Base-by-base conservation (phyloP, 257 asterid species). In the Paraleonurus japonicus region DNA sequence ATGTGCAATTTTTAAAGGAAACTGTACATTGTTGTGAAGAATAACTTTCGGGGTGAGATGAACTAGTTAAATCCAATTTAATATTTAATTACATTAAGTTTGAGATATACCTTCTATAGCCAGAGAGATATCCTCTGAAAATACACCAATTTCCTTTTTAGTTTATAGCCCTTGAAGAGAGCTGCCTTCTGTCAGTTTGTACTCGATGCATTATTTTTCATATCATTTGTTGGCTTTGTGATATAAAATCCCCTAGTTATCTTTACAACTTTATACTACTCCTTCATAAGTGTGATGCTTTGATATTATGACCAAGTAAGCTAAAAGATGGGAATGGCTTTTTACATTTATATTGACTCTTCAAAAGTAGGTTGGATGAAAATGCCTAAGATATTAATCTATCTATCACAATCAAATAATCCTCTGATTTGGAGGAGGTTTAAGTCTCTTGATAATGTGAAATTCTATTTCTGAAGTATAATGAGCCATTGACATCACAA, bases 401-500 rank as follows among this genome's bases (percentile, higher is more conserved):
- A 35, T 71, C 58, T 17, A 30, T 43, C n/a, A 57, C 66, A 23
- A 32, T 26, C 12, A 47, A 39, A 6, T 57, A 22, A 13, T 30
- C 58, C 15, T 55, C 24, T 30, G 33, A 26, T 13, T 45, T 67
- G 15, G 45, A 58, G 61, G 61, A 72, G 60, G 23, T 50, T 59
- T 27, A 10, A 26, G 17, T 16, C 41, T 53, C 5, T 65, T 9
- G 61, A 17, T 53, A 3, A 24, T 48, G n/a, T 28, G 0, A 12
- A 24, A n/a, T 17, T 4, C 27, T 61, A 10, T 47, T 63, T 32
- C 35, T 33, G 30, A 39, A 57, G 37, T 45, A 70, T 13, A 53
- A 16, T 22, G 59, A 75, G 65, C 71, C 33, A 51, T 33, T 67
- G 48, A 67, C 12, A 6, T 74, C 45, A n/a, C n/a, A n/a, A n/a